These are phyloP conservation scores for Naumovozyma baii DNA, from an alignment of 805 yeast genomes.

Conservation along the genomic window DNA sequence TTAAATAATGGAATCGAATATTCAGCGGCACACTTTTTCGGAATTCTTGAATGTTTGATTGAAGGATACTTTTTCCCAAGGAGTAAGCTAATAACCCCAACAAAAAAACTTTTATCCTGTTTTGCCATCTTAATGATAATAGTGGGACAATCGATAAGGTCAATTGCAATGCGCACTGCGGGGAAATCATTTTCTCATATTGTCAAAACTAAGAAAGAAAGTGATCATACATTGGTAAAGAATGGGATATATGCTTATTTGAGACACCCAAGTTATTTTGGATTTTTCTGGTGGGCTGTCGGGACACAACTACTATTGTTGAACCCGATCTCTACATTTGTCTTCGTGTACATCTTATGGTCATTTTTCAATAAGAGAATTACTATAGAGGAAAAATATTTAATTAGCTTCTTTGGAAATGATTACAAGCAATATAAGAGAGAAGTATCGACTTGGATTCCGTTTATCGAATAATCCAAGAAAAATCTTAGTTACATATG, in stretches of 20 bases:
- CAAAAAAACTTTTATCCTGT: constrained; percentile 11
- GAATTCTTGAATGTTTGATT: constrained; percentile 41
- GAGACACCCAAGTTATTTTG: constrained; percentile 88
- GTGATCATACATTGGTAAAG: constrained; percentile 60
- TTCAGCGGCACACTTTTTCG: constrained; percentile 44
- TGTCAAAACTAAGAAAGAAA: constrained; percentile 43
- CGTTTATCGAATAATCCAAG: constrained; percentile 37
- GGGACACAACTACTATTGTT: constrained; percentile 68
- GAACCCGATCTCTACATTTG: constrained; percentile 50
- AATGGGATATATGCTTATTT: constrained; percentile 55
- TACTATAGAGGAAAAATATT: constrained; percentile 53
- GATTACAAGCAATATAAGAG: constrained; percentile 47
- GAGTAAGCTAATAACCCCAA: background rate
- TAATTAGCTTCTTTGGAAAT: constrained; percentile 62
- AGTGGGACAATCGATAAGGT: constrained; percentile 59
- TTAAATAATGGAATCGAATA: constrained; percentile 56
- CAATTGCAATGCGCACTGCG: constrained; percentile 81
- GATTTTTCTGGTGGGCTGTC: constrained; percentile 88
- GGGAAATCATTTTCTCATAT: constrained; percentile 78
- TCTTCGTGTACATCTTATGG: constrained; percentile 52
- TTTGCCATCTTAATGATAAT: constrained; percentile 40
- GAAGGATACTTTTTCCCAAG: constrained; percentile 34
- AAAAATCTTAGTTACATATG: too few relatives aligned
- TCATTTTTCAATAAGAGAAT: constrained; percentile 64
- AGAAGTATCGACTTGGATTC: constrained; percentile 50